A percentile compares a stretch with the other conserved stretches of the same genome.
These are phyloP conservation scores for Obba rivulosa DNA, from an alignment of 768 basidiomycete species.

Conservation along the genomic window DNA sequence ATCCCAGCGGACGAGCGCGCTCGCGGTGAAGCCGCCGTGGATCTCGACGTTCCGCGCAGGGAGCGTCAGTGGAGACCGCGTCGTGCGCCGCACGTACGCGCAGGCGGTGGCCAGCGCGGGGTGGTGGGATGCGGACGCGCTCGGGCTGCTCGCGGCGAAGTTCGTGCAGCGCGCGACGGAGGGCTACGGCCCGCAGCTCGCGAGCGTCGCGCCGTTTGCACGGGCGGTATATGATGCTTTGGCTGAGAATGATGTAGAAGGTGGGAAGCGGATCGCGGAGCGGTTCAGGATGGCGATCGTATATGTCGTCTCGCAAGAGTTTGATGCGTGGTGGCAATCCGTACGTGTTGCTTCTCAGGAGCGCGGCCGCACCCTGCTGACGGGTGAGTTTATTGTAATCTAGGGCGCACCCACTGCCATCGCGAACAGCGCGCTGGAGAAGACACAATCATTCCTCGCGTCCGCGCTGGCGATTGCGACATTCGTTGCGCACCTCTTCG, in stretches of 20 bases:
- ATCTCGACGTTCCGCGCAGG: slow-evolving; percentile 6
- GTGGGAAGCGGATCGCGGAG: neutral
- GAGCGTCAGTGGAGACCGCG: neutral
- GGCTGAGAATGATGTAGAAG: neutral
- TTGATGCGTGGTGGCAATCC: slow-evolving; percentile 9
- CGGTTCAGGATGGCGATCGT: slow-evolving; percentile 2
- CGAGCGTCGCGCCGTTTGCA: slow-evolving; percentile 6
- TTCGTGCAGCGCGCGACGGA: slow-evolving; percentile 8
- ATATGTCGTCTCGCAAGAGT: slow-evolving; percentile 3
- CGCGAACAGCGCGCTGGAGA: neutral
- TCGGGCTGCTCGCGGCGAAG: slow-evolving; percentile 4
- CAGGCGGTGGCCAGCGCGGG: slow-evolving; percentile 8
- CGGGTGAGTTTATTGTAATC: neutral
- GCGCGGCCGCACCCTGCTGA: neutral
- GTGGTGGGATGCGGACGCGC: slow-evolving; percentile 2
- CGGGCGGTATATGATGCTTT: slow-evolving; percentile 3
- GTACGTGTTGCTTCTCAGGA: slow-evolving; percentile 1
- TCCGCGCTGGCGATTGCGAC: slow-evolving; percentile 3
- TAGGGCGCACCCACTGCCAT: neutral
- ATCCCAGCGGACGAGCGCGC: neutral
- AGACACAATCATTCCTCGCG: neutral
- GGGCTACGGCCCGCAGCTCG: neutral
- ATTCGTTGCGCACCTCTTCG: slow-evolving; percentile 10
- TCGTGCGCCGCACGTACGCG: neutral
- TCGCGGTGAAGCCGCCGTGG: slow-evolving; percentile 6